Evolutionary conservation across 1,139 yeast species (phyloP).

Genomic region (Pichia sp.): DNA sequence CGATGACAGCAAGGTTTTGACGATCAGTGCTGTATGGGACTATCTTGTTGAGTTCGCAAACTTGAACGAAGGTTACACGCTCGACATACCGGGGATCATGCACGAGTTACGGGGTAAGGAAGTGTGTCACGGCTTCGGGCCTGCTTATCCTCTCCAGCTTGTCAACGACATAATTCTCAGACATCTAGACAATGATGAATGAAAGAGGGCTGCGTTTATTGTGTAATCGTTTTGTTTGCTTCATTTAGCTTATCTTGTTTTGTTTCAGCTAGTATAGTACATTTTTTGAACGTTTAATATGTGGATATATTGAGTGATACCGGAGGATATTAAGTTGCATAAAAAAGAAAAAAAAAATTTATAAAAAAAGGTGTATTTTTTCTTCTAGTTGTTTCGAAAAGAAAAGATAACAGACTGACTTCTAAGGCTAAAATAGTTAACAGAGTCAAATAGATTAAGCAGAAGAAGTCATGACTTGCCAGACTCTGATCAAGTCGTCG

Average conservation of each 20-base stretch:
- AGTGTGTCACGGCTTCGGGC: slow-evolving; percentile 78
- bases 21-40: slow-evolving; percentile 83
- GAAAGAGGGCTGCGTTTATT: too few relatives aligned
- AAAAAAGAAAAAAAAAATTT: slow-evolving; percentile 13
- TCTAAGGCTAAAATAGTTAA: neutral
- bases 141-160: slow-evolving; percentile 59
- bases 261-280: too few relatives aligned
- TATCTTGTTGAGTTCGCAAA: slow-evolving; percentile 51
- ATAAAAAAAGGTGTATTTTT: slow-evolving; percentile 2
- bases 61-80: slow-evolving; percentile 44
- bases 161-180: slow-evolving; percentile 40
- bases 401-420: neutral
- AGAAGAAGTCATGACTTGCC: slow-evolving; percentile 98
- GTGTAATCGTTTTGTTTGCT: too few relatives aligned
- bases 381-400: neutral
- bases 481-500: slow-evolving; percentile 98
- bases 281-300: neutral
- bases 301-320: neutral
- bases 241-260: too few relatives aligned
- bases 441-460: slow-evolving; percentile 10
- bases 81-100: slow-evolving; percentile 61
- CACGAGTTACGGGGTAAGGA: slow-evolving; percentile 59
- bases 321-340: neutral
- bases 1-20: slow-evolving; percentile 46
- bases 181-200: slow-evolving; percentile 12